phyloP scores from a whole-genome alignment of 192 early-diverging fungal species.

The Radiomyces spectabilis region DNA sequence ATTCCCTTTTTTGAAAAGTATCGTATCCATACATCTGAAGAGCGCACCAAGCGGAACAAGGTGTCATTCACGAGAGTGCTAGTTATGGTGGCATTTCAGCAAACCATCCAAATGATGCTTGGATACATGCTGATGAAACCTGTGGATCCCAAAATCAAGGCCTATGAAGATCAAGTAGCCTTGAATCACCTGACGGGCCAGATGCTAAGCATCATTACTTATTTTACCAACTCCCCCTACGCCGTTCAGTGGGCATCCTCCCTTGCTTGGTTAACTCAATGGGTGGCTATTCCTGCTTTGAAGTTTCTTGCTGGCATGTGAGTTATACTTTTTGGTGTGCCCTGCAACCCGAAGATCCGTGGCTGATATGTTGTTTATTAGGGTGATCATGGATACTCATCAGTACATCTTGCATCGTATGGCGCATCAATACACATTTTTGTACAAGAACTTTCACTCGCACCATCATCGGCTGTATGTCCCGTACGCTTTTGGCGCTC shows the following conservation, averaged over 20 bases:
- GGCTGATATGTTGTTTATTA: constrained; percentile 1
- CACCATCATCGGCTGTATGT: constrained; percentile 72
- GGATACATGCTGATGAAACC: constrained; percentile 17
- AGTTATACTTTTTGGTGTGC: not conserved
- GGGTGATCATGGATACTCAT: constrained; percentile 42
- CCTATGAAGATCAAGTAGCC: not conserved
- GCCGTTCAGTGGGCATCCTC: no score
- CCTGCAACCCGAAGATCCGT: not conserved
- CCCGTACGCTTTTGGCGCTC: constrained; percentile 72
- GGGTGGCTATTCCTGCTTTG: constrained; percentile 3
- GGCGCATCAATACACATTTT: constrained; percentile 54
- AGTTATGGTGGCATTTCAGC: constrained; percentile 56
- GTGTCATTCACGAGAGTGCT: constrained; percentile 60
- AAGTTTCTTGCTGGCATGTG: constrained; percentile 41
- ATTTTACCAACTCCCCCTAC: no score
- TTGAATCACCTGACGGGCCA: no score
- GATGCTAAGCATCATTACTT: no score
- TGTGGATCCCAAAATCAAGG: constrained; percentile 3
- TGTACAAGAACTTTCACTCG: constrained; percentile 72
- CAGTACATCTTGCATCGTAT: constrained; percentile 70
- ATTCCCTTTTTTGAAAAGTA: constrained; percentile 64
- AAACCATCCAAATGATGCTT: constrained; percentile 50
- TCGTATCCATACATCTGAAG: constrained; percentile 52
- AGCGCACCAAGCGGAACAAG: constrained; percentile 45
- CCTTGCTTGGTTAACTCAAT: not conserved